Percentiles rank a stretch among this genome's conserved stretches.
phyloP scores from a whole-genome alignment of 1,139 yeast species.

The Debaryomyces singareniensis region DNA sequence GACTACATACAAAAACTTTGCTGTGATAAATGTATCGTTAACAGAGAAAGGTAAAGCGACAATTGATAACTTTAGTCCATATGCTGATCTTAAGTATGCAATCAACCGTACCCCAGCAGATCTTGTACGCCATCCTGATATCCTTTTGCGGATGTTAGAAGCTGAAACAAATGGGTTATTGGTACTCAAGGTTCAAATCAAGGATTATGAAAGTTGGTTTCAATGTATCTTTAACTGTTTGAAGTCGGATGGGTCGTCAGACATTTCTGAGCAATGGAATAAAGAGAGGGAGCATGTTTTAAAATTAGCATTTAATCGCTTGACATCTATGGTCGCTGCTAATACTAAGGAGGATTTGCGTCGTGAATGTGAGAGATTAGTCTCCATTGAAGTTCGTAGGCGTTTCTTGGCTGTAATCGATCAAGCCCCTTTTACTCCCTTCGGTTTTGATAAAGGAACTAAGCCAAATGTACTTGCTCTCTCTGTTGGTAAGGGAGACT shows the following conservation, averaged over 20 bases:
- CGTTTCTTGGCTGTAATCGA: conserved; percentile 67
- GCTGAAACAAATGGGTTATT: conserved; percentile 70
- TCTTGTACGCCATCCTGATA: conserved; percentile 68
- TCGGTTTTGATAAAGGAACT: conserved; percentile 70
- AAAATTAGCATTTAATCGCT: conserved; percentile 58
- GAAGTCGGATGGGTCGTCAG: conserved; percentile 80
- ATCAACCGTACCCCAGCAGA: conserved; percentile 72
- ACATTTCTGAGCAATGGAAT: conserved; percentile 78
- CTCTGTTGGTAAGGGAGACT: conserved; percentile 82
- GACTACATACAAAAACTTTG: conserved; percentile 57
- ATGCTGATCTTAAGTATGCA: conserved; percentile 88
- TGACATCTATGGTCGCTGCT: conserved; percentile 61
- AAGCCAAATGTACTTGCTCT: conserved; percentile 78
- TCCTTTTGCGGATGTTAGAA: conserved; percentile 81
- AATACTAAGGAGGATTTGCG: conserved; percentile 82
- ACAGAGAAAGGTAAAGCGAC: conserved; percentile 85
- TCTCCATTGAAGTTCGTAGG: conserved; percentile 66
- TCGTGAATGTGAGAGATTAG: conserved; percentile 65
- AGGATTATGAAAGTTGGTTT: conserved; percentile 39
- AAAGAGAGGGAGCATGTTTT: conserved; percentile 63
- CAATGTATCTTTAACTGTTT: conserved; percentile 50
- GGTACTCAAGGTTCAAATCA: conserved; percentile 41
- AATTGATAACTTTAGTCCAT: conserved; percentile 76
- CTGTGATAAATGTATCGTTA: conserved; percentile 65
- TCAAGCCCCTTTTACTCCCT: conserved; percentile 90